Conservation (phyloP, 768 basidiomycete genomes). For the Cantharellus cinnabarinus region DNA sequence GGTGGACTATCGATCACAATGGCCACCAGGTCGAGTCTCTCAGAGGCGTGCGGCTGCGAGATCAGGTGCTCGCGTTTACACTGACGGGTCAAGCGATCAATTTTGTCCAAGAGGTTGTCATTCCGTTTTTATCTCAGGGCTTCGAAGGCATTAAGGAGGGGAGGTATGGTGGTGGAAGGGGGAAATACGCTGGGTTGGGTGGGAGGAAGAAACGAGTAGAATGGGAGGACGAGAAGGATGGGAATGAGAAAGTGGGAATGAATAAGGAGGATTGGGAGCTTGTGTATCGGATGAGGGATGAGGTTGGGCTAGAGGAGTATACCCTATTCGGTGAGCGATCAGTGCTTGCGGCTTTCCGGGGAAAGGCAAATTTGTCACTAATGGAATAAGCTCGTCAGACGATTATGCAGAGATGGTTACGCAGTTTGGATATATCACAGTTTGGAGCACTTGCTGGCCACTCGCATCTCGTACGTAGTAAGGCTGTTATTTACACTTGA, state of each 20-base stretch:
- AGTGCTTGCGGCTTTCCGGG: neutral
- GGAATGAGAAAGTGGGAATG: slow-evolving; percentile 5
- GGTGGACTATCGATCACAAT: slow-evolving; percentile 4
- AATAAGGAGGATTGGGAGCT: slow-evolving; percentile 53
- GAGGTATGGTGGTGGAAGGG: slow-evolving; percentile 18
- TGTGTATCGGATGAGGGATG: slow-evolving; percentile 52
- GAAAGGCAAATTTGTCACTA: neutral
- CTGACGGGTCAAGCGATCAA: slow-evolving; percentile 77
- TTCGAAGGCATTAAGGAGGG: slow-evolving; percentile 26
- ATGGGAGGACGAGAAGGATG: slow-evolving; percentile 45
- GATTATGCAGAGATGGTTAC: slow-evolving; percentile 97
- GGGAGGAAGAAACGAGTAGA: slow-evolving; percentile 41
- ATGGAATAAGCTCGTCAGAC: slow-evolving; percentile 9
- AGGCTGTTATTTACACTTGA: neutral
- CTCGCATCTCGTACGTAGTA: slow-evolving; percentile 44
- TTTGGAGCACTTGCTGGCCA: slow-evolving; percentile 93
- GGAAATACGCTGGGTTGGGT: slow-evolving; percentile 8
- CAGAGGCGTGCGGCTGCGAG: slow-evolving; percentile 37
- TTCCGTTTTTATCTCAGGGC: slow-evolving; percentile 39
- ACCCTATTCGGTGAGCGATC: slow-evolving; percentile 37
- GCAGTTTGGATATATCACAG: slow-evolving; percentile 73
- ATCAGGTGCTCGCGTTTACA: slow-evolving; percentile 84
- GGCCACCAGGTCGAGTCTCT: slow-evolving; percentile 3
- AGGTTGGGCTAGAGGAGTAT: slow-evolving; percentile 66
- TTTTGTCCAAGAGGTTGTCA: slow-evolving; percentile 54